These are phyloP conservation scores for Talaromyces thailandensis DNA, from an alignment of 495 filamentous ascomycete species.

Conservation along the genomic window DNA sequence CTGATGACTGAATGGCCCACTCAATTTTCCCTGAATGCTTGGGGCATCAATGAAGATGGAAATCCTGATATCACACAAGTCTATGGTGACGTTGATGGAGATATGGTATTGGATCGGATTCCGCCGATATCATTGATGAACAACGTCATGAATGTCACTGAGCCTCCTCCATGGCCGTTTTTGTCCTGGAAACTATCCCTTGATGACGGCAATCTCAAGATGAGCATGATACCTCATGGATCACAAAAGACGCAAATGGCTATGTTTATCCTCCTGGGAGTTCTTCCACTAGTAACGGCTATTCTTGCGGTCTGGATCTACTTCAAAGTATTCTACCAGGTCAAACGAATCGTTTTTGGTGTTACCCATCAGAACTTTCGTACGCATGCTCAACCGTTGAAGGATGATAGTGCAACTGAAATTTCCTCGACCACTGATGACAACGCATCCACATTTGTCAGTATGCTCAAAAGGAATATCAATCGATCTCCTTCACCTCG, in stretches of 20 bases:
- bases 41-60: constrained; percentile 38
- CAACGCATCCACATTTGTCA: neutral
- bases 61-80: constrained; percentile 36
- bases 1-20: constrained; percentile 45
- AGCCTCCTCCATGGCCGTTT: constrained; percentile 30
- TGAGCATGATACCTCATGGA: constrained; percentile 30
- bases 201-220: constrained; percentile 37
- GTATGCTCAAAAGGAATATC: neutral
- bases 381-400: neutral
- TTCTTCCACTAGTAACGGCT: constrained; percentile 32
- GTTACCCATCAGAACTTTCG: constrained; percentile 20
- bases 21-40: constrained; percentile 36
- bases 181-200: constrained; percentile 34
- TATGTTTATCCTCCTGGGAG: constrained; percentile 34
- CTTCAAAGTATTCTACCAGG: constrained; percentile 37
- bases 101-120: constrained; percentile 32
- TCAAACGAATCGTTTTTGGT: constrained; percentile 42
- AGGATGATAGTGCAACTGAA: neutral
- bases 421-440: neutral
- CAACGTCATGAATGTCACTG: constrained; percentile 39
- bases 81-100: constrained; percentile 42
- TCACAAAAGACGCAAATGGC: constrained; percentile 29
- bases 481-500: neutral
- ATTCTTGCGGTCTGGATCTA: constrained; percentile 33
- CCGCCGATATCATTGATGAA: constrained; percentile 28